Evolutionary conservation across 176 grass and related monocot genomes (phyloP).

Genomic region (maize (Zea mays)): Zm-B73-REFERENCE-NAM-5.0 NC_050104.1:37063001-37063500

Average conservation of each 20-base stretch:
- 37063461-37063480: not conserved
- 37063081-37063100: too few species aligned
- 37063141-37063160: slow-evolving; percentile 1
- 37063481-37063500: not conserved
- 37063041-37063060: too few species aligned
- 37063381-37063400: too few species aligned
- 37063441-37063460: not conserved
- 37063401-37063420: not conserved
- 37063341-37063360: too few species aligned
- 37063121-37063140: slow-evolving; percentile 28
- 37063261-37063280: not conserved
- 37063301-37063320: not conserved
- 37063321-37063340: too few species aligned
- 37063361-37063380: too few species aligned
- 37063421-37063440: not conserved
- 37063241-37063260: not conserved
- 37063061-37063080: too few species aligned
- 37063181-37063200: not conserved
- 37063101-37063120: not conserved
- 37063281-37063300: not conserved
- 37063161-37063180: not conserved
- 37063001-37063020: not conserved
- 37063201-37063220: not conserved
- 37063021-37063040: too few species aligned
- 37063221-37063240: not conserved